Evolutionary conservation across 345 rosid species (phyloP).

Genomic region (Syzygium oleosum): DNA sequence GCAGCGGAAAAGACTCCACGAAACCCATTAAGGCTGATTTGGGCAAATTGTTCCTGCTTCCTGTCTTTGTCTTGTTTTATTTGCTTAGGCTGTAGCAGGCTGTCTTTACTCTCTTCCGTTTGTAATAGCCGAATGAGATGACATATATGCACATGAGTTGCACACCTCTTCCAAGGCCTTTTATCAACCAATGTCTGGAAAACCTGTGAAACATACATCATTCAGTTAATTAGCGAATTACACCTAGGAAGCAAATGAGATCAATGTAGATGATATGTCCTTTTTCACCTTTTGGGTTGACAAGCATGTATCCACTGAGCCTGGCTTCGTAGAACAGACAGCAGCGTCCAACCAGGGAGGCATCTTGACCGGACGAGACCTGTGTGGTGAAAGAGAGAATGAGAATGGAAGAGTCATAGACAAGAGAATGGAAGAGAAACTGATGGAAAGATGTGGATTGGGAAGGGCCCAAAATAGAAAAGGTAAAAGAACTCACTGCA

Average conservation of each 20-base stretch:
- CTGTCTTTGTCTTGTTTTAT: slow-evolving; percentile 22
- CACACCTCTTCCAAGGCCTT: slow-evolving; percentile 43
- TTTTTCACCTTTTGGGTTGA: slow-evolving; percentile 31
- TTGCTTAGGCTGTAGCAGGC: slow-evolving; percentile 8
- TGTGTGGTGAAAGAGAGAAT: slow-evolving; percentile 7
- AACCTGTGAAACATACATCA: slow-evolving; percentile 17
- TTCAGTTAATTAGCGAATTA: not conserved
- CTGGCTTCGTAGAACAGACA: slow-evolving; percentile 17
- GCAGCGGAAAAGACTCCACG: slow-evolving; percentile 4
- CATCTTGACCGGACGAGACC: slow-evolving; percentile 32
- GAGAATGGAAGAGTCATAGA: not conserved
- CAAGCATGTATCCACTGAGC: slow-evolving; percentile 17
- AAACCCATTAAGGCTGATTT: slow-evolving; percentile 14
- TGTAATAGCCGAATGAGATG: slow-evolving; percentile 42
- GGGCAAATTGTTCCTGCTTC: slow-evolving; percentile 17
- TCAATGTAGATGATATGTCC: not conserved
- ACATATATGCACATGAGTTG: slow-evolving; percentile 58
- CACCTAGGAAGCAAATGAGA: not conserved
- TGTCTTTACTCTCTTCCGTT: slow-evolving; percentile 21
- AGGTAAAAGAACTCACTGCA: not conserved
- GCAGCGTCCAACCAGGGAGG: slow-evolving; percentile 54
- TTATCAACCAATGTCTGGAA: slow-evolving; percentile 9
- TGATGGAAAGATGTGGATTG: not conserved
- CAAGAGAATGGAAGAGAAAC: not conserved
- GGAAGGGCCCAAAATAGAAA: not conserved